Base-by-base conservation (phyloP, 352 stramenopile genomes). In the Pythium aquatile region DNA sequence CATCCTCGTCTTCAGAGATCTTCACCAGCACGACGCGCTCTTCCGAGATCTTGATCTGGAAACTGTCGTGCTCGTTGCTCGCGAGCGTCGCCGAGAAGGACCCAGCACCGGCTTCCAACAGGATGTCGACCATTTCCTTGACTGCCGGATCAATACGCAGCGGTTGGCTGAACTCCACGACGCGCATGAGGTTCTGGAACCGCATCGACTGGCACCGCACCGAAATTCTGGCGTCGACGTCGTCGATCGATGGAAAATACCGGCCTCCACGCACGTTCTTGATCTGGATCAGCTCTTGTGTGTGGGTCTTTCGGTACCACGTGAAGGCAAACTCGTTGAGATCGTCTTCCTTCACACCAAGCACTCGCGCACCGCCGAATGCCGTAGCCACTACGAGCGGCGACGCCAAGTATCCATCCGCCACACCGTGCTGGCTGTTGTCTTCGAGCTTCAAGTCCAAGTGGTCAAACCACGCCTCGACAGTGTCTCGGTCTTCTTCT, bases 71-170 rank as follows among this genome's bases (percentile, higher is more conserved):
- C 48, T 94, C 85, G 39, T 90, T 90, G 63, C 80, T 93, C 5
- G 81, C 80, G 17, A 94, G 62, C 10, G 85, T 94, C 17, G 85
- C 85, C 1, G 85, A 94, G 57, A 94, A 94, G 10, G 83, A 86
- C 0, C 83, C 85, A 0, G 74, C 78, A 0, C 81, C 80, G 16
- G 85, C 83, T 59, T 92, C 85, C 3, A 93, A 64, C 16, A 94
- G 64, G 16, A 88, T 78, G 39, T 93, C 72, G 0, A 94, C 85
- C 40, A 87, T 90, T 7, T 90, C 76, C 20, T 82, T 70, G 1
- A 94, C 81, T 0, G 74, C 75, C 5, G 81, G 76, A 66, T 93
- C 84, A 3, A 94, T 72, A 20, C 75, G 56, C 10, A 94, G 61
- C 1, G 70, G 61, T 1, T 65, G 65, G 30, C 69, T 51, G 28